A percentile compares a stretch with the other conserved stretches of the same genome.
phyloP scores from a whole-genome alignment of 108 stramenopile genomes.

The Epithemia pelagica region DNA sequence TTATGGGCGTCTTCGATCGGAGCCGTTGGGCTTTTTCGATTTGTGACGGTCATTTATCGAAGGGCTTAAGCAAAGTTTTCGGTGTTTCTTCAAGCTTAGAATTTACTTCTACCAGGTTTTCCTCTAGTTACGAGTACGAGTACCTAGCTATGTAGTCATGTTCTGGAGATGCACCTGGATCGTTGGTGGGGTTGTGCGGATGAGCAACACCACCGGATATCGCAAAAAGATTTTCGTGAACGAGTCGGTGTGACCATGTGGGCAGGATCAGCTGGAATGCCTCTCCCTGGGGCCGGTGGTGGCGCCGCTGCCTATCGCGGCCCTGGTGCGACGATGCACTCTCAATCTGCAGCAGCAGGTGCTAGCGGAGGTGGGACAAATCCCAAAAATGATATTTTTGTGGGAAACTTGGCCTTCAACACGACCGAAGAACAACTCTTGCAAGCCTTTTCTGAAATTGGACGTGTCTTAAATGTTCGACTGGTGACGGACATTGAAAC shows the following conservation, averaged over 20 bases:
- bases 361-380: slow-evolving; percentile 48
- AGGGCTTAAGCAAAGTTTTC: slow-evolving; percentile 28
- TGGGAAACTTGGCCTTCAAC: slow-evolving; percentile 80
- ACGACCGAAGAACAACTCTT: slow-evolving; percentile 89
- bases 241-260: slow-evolving; percentile 15
- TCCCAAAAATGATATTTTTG: slow-evolving; percentile 74
- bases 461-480: slow-evolving; percentile 83
- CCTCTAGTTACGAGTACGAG: slow-evolving; percentile 17
- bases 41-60: slow-evolving; percentile 37
- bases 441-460: slow-evolving; percentile 83
- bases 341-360: not conserved
- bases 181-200: slow-evolving; percentile 29
- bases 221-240: slow-evolving; percentile 21
- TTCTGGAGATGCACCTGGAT: too few species aligned
- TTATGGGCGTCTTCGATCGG: too few species aligned
- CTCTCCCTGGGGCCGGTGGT: not conserved
- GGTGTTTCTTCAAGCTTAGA: slow-evolving; percentile 18
- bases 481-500: slow-evolving; percentile 91
- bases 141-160: slow-evolving; percentile 20
- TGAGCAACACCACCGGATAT: slow-evolving; percentile 11
- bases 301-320: not conserved
- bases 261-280: not conserved
- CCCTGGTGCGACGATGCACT: not conserved
- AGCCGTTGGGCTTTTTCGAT: too few species aligned
- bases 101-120: slow-evolving; percentile 27